Conservation (phyloP, 345 rosid genomes). For the Eucalyptus curtisii region DNA sequence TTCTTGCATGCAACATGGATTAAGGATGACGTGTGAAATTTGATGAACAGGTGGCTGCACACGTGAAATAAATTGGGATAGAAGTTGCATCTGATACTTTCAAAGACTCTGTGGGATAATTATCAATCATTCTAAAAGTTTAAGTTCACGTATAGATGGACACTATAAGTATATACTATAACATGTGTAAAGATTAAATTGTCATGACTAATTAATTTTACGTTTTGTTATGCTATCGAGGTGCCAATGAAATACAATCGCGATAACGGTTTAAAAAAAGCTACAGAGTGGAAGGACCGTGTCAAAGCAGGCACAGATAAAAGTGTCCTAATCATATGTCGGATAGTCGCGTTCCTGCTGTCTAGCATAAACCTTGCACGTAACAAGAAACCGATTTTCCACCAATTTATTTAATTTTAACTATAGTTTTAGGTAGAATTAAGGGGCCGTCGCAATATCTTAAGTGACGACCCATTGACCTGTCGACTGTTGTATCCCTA, state of each 20-base stretch:
- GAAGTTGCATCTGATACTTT: neutral
- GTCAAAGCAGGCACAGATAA: neutral
- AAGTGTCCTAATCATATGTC: neutral
- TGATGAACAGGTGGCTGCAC: neutral
- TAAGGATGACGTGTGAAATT: neutral
- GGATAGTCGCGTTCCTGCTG: neutral
- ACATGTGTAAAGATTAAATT: neutral
- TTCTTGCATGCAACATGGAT: accelerated
- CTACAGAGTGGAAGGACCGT: neutral
- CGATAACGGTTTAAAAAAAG: neutral
- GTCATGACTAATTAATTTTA: neutral
- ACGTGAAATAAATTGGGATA: neutral
- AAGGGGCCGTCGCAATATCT: neutral
- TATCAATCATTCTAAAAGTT: accelerated
- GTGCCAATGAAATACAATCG: neutral
- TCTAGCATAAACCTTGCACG: neutral
- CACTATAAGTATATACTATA: neutral
- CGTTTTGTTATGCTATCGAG: neutral
- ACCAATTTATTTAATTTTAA: neutral
- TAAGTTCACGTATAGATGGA: accelerated
- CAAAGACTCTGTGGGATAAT: neutral
- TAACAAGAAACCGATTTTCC: neutral
- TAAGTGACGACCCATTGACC: neutral
- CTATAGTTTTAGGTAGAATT: neutral
- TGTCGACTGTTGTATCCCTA: neutral